Evolutionary conservation across 2,329 filamentous ascomycete species (phyloP).

Genomic region (Calonectria ilicicola): DNA sequence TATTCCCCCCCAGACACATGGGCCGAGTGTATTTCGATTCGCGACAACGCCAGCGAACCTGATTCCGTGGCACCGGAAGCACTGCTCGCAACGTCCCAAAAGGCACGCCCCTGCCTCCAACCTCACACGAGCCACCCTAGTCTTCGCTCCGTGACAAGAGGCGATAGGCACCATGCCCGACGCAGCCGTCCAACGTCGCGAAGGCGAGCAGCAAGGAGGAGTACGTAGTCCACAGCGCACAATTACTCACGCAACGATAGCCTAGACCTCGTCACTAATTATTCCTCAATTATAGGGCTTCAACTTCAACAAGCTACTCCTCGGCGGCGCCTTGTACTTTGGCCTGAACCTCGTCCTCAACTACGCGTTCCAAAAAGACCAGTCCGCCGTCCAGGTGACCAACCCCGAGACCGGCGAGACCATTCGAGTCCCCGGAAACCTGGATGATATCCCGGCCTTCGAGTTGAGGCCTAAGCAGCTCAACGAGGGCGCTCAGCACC

Average conservation of each 20-base stretch:
- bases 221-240: constrained; percentile 40
- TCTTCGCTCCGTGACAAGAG: constrained; percentile 9
- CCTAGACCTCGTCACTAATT: constrained; percentile 23
- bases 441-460: constrained; percentile 72
- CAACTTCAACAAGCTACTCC: constrained; percentile 58
- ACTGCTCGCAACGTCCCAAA: neutral
- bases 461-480: constrained; percentile 71
- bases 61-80: constrained; percentile 1
- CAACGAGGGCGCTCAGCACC: constrained; percentile 73
- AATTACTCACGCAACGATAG: neutral
- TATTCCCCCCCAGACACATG: constrained; percentile 15
- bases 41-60: constrained; percentile 12
- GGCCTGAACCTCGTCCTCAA: constrained; percentile 70
- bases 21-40: constrained; percentile 11
- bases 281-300: constrained; percentile 45
- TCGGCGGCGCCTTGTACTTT: constrained; percentile 68
- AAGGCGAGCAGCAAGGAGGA: constrained; percentile 39
- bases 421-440: constrained; percentile 66
- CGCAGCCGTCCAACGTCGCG: constrained; percentile 38
- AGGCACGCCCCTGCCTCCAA: neutral
- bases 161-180: constrained; percentile 42
- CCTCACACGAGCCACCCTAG: neutral
- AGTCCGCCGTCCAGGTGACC: constrained; percentile 60
- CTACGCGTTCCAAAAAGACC: constrained; percentile 62
- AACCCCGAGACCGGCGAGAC: constrained; percentile 63